Conservation (phyloP, 768 basidiomycete species). For the Hericium rajendrae region DNA sequence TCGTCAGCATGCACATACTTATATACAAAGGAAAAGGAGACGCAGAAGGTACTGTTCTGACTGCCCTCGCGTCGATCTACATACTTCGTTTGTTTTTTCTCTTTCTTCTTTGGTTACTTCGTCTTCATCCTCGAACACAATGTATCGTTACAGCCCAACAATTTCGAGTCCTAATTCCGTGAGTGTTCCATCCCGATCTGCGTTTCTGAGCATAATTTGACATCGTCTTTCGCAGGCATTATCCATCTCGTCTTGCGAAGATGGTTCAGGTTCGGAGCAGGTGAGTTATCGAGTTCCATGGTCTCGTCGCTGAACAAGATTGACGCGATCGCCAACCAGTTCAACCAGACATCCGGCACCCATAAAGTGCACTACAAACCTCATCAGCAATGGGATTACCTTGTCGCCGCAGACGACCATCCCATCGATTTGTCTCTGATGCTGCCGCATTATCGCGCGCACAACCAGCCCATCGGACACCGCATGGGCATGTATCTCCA, state of each 20-base stretch:
- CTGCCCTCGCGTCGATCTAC: too few relatives aligned
- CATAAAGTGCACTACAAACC: conserved; percentile 15
- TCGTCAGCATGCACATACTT: too few relatives aligned
- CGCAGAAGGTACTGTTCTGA: too few relatives aligned
- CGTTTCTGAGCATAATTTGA: too few relatives aligned
- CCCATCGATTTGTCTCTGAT: conserved; percentile 58
- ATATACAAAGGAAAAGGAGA: too few relatives aligned
- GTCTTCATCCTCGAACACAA: background rate
- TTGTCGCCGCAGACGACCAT: conserved; percentile 40
- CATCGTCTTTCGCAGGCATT: background rate
- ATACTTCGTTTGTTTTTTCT: background rate
- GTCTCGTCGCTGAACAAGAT: too few relatives aligned
- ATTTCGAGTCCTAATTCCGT: background rate
- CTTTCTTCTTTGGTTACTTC: background rate
- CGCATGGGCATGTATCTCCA: conserved; percentile 63
- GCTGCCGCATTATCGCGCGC: conserved; percentile 72
- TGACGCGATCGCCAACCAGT: background rate
- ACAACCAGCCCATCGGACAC: conserved; percentile 60
- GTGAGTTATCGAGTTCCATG: background rate
- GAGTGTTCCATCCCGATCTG: background rate
- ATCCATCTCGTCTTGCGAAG: background rate
- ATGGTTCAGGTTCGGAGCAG: background rate
- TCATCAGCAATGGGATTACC: conserved; percentile 45
- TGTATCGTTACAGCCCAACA: background rate
- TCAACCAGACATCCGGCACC: conserved; percentile 1